phyloP scores from a whole-genome alignment of 768 basidiomycete species.

The Pilatotrama ljubarskyi region DNA sequence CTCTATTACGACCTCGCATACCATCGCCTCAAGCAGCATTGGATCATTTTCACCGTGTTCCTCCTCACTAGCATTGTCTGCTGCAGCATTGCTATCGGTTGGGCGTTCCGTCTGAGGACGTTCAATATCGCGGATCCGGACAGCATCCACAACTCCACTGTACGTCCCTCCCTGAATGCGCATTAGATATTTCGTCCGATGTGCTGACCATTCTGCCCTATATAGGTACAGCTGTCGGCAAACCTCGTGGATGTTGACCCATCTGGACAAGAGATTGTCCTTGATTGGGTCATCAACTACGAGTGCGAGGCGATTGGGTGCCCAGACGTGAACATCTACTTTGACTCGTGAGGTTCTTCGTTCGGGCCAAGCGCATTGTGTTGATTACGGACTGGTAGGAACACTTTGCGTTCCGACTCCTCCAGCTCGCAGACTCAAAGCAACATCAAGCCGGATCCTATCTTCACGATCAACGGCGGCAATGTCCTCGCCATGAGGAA shows the following conservation, averaged over 20 bases:
- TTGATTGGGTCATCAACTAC: conserved; percentile 17
- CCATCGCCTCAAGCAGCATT: conserved; percentile 7
- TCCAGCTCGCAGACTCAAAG: background rate
- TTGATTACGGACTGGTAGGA: background rate
- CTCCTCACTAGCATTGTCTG: conserved; percentile 3
- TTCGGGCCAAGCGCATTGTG: no score
- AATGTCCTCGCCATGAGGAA: conserved; percentile 5
- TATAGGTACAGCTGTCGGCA: conserved; percentile 16
- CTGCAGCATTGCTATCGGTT: conserved; percentile 18
- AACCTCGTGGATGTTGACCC: conserved; percentile 19
- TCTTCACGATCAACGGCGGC: conserved; percentile 15
- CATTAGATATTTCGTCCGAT: no score
- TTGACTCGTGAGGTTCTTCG: conserved; percentile 6
- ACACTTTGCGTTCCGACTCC: conserved; percentile 7
- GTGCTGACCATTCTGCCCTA: background rate
- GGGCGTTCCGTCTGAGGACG: conserved; percentile 11
- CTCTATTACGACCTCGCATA: background rate
- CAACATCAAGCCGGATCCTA: conserved; percentile 11
- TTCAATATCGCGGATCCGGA: conserved; percentile 18
- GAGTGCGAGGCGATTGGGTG: conserved; percentile 8
- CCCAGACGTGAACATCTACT: conserved; percentile 19
- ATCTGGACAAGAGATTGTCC: conserved; percentile 8
- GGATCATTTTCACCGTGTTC: conserved; percentile 3
- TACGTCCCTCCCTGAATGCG: conserved; percentile 1
- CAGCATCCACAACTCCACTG: background rate